Percentiles rank a stretch among this genome's conserved stretches.
phyloP scores from a whole-genome alignment of 257 asterid species.

The Misopates orontium region DNA sequence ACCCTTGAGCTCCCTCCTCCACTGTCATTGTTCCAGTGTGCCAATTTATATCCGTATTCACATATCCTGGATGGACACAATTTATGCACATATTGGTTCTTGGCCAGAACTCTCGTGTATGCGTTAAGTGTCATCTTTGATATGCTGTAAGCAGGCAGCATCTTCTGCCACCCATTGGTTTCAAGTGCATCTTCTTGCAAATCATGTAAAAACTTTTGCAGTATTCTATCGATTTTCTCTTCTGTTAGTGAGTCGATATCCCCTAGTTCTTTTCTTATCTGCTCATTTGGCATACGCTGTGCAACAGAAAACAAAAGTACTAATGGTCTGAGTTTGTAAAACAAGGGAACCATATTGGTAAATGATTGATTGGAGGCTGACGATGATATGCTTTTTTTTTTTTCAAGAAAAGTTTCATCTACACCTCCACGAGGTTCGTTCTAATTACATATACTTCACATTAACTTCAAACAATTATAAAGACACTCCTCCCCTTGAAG shows the following conservation, averaged over 20 bases:
- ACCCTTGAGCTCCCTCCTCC: constrained; percentile 71
- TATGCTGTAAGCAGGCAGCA: constrained; percentile 77
- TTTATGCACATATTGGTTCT: constrained; percentile 62
- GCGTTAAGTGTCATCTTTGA: constrained; percentile 76
- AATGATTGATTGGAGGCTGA: background rate
- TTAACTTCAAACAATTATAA: too few species aligned
- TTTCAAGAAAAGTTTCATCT: too few species aligned
- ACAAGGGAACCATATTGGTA: background rate
- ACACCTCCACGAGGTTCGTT: too few species aligned
- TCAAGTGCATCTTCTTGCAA: constrained; percentile 48
- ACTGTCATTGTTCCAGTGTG: constrained; percentile 54
- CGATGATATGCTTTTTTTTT: background rate
- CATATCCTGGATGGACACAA: constrained; percentile 79
- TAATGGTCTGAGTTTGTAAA: background rate
- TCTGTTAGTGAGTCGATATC: constrained; percentile 62
- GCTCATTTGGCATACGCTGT: constrained; percentile 66
- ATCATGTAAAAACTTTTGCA: constrained; percentile 51
- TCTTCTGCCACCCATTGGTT: constrained; percentile 73
- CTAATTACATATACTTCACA: too few species aligned
- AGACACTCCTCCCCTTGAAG: too few species aligned
- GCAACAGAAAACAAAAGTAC: constrained; percentile 16
- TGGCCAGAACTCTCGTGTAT: constrained; percentile 69
- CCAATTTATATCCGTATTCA: constrained; percentile 71
- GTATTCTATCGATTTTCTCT: constrained; percentile 51
- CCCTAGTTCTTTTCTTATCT: constrained; percentile 56